Evolutionary conservation across 1,139 yeast species (phyloP), one percentile per base, ranked within the genome.

Genomic region (Sugiyamaella xylanicola): DNA sequence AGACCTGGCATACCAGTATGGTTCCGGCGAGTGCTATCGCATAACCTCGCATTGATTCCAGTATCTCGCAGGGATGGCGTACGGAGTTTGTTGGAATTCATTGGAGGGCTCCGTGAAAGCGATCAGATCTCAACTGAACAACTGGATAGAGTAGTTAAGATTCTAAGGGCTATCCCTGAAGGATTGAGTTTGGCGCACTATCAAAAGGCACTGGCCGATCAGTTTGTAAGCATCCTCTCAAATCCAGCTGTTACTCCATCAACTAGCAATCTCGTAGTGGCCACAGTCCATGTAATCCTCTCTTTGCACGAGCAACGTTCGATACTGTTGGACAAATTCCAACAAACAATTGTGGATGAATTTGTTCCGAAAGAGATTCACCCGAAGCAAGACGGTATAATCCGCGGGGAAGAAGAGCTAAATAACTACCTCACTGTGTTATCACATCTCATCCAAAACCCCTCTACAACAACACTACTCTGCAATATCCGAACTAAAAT

Each of bases 61-160:
- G 69, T 81, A 22, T 69, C 76, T 49, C 79, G 95, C 13, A 72
- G 73, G 15, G 85, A 87, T 65, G 97, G 97, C 0, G 79, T 92
- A 1, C 72, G 80, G 36, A 77, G 90, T 1, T 71, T 92, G 51
- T 77, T 91, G 36, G 98, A 93, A 69, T 84, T 87, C 61, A 78
- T 87, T 0, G 76, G 89, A 15, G 96, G 96, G 0, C 73, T 87
- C 39, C 74, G 96, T 59, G 95, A 89, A 45, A 78, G 79, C 55
- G 95, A 86, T 53, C 84, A 85, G 27, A 73, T 90, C 5, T 83
- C 84, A 58, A 70, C 84, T 20, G 36, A 53, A 48, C 86, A 84
- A 62, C 76, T 89, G 53, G 84, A 84, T 22, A 80, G 84, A 58
- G 86, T 88, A 1, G 81, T 87, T 17, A 79, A 77, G 49, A 78